Evolutionary conservation across 176 grass and related monocot species (phyloP).

Genomic region (Carex littledalei): DNA sequence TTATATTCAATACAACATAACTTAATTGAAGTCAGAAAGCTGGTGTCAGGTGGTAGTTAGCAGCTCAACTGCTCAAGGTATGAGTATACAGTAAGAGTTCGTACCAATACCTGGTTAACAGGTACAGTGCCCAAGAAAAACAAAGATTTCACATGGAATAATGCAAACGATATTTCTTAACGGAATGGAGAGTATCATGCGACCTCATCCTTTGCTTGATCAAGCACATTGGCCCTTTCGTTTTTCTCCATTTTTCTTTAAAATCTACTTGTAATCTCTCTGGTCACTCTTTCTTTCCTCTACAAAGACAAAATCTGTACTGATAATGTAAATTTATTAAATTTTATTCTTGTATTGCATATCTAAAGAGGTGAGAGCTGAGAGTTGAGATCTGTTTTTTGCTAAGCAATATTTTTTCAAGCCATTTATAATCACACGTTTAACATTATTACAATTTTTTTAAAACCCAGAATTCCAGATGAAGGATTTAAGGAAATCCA

Average conservation of each 20-base stretch:
- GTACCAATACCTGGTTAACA: not conserved
- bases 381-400: not conserved
- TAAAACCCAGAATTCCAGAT: not conserved
- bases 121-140: not conserved
- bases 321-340: too few species aligned
- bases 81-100: not conserved
- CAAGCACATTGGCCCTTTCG: slow-evolving; percentile 19
- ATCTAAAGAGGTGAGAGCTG: not conserved
- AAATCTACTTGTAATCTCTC: not conserved
- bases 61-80: not conserved
- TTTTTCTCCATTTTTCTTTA: not conserved
- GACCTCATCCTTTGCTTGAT: not conserved
- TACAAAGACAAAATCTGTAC: not conserved
- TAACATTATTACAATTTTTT: not conserved
- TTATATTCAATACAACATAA: too few species aligned
- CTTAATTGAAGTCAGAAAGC: too few species aligned
- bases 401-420: not conserved
- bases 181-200: slow-evolving; percentile 12
- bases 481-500: not conserved
- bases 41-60: not conserved
- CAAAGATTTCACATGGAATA: not conserved
- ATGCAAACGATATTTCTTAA: not conserved
- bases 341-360: too few species aligned
- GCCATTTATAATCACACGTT: not conserved
- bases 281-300: not conserved